Percentiles rank a stretch among this genome's conserved stretches.
Evolutionary conservation across 805 yeast genomes (phyloP).

Genomic region (Allodekkera sacchari): DNA sequence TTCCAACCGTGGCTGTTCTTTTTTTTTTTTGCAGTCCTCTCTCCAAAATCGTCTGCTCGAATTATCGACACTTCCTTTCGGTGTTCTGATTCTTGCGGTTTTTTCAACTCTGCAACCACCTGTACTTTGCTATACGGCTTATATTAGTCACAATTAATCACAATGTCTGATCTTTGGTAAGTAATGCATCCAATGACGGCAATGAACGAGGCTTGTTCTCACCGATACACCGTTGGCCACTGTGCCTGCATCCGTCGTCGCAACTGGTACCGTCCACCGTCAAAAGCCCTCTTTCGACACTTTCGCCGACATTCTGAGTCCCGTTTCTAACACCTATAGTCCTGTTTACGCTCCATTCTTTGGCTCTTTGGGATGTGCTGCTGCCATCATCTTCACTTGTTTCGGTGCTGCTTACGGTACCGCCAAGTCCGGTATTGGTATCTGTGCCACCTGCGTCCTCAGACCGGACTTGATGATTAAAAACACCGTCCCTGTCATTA

Average conservation of each 20-base stretch:
- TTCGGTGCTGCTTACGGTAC: conserved; percentile 99
- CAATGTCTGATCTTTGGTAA: conserved; percentile 72
- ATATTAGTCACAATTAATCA: conserved; percentile 5
- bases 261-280: too few relatives aligned
- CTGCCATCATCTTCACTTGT: conserved; percentile 97
- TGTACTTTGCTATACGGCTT: too few relatives aligned
- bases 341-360: conserved; percentile 92
- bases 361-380: conserved; percentile 99
- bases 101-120: conserved; percentile 2
- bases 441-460: conserved; percentile 94
- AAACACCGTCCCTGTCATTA: conserved; percentile 93
- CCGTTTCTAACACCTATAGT: conserved; percentile 24
- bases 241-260: too few relatives aligned
- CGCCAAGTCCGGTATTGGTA: conserved; percentile 98
- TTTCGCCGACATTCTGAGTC: not conserved
- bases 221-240: too few relatives aligned
- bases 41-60: conserved; percentile 1
- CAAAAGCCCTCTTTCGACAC: not conserved
- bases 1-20: not conserved
- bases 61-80: not conserved
- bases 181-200: conserved; percentile 26
- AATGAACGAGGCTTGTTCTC: too few relatives aligned
- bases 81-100: not conserved
- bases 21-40: not conserved
- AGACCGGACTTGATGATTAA: conserved; percentile 94